Base-by-base conservation (phyloP, 2,329 filamentous ascomycete species). In the Cladosporium colombiae region DNA sequence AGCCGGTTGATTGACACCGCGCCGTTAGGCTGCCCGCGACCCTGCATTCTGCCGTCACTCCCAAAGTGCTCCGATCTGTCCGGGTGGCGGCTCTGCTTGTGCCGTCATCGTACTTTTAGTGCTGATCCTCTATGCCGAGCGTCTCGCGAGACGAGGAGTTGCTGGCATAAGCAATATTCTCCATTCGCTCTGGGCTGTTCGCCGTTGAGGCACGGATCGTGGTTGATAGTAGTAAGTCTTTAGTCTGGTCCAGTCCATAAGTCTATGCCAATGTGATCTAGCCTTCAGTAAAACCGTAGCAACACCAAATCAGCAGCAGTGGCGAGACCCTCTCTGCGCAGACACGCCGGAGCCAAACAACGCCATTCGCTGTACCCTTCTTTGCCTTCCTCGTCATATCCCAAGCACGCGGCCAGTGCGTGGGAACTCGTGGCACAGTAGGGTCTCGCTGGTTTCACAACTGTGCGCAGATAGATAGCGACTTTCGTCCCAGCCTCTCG, bases 401-500 rank as follows among this genome's bases (percentile, higher is more conserved):
- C 27, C 18, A 14, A 57, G 21, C 55, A 57, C n/a, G 55, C 31
- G 33, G 55, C 33, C 57, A 49, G 44, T 60, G 40, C 57, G 27
- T 50, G 57, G 21, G 56, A 46, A 27, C 14, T 37, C 56, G 56
- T 59, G 56, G 56, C 56, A 46, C 56, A n/a, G 14, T 46, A 59
- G 56, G 56, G 56, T 46, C 37, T 23, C 25, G 35, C 23, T 46
- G 56, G 56, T 59, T 59, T 59, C 56, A 59, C n/a, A 16, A 40
- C 31, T 40, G 37, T 29, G 58, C 27, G 13, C 14, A n/a, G 18
- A 18, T 16, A 49, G 44, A 62, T 62, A 62, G 44, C 59, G 46
- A 52, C n/a, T 35, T 62, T 35, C n/a, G 13, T 33, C 46, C 59
- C 59, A 52, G 59, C 59, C 59, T 62, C 59, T 62, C 46, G 59